Evolutionary conservation across 176 grass and related monocot genomes (phyloP).

Genomic region (Avena insularis): DNA sequence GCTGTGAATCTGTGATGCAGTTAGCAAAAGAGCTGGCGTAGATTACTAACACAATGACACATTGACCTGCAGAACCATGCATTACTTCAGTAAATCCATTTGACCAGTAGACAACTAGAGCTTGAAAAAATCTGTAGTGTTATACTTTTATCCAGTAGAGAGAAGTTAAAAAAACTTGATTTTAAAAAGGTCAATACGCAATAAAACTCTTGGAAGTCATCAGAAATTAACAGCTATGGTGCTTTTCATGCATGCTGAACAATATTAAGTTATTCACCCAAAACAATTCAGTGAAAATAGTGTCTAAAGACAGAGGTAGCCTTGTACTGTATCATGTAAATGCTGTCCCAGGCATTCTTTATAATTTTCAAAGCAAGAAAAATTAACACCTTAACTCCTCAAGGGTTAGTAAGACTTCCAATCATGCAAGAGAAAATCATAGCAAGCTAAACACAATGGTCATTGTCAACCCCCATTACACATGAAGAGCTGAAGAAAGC

Average conservation of each 20-base stretch:
- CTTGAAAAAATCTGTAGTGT: not conserved
- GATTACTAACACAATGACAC: conserved; percentile 28
- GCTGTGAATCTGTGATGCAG: not conserved
- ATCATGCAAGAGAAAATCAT: not conserved
- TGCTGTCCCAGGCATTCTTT: not conserved
- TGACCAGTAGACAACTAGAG: conserved; percentile 17
- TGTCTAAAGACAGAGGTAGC: conserved; percentile 11
- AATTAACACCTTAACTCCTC: not conserved
- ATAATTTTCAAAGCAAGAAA: conserved; percentile 33
- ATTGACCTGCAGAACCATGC: conserved; percentile 33
- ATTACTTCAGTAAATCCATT: conserved; percentile 24
- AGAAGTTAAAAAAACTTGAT: not conserved
- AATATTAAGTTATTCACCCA: conserved; percentile 26
- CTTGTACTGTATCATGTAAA: not conserved
- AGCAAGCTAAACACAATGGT: conserved; percentile 28
- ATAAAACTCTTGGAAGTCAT: conserved; percentile 11
- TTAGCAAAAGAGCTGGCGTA: not conserved
- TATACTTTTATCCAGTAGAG: conserved; percentile 32
- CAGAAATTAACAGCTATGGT: conserved; percentile 11
- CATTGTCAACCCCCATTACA: not conserved
- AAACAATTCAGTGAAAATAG: conserved; percentile 2
- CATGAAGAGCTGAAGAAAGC: conserved; percentile 8
- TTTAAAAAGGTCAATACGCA: conserved; percentile 1
- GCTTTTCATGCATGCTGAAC: not conserved
- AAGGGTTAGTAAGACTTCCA: not conserved